Evolutionary conservation across 192 early-diverging fungal species (phyloP), one percentile per base, ranked within the genome.

Genomic region (Piromyces sp.): DNA sequence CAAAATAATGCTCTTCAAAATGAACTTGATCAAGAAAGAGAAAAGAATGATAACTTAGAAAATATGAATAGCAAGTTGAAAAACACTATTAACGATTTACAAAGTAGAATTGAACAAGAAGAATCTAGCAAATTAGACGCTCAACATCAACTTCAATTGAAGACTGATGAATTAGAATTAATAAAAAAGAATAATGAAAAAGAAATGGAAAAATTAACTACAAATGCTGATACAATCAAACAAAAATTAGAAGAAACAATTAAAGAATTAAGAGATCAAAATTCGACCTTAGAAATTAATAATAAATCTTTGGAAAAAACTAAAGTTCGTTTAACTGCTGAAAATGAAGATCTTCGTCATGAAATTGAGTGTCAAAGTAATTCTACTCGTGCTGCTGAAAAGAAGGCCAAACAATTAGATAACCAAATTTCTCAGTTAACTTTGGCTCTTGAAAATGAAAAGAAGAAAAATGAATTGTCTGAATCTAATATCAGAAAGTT

Each of bases 331-430:
- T 86, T 95, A 13, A 89, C 87, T 6, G 82, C 91, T 58, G 95
- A 95, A 83, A 88, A 93, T 16, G 93, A 95, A 85, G 94, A 96
- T 80, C 84, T 94, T 37, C 87, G 89, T 22, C 87, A 91, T 81
- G 93, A 94, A 82, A 84, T 88, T 31, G 94, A 96, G 84, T 90
- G 93, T 30, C 92, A 94, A 82, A 93, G 94, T 85, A 90, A 90
- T 82, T 82, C 86, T 11, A 85, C 94, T 80, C 87, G 93, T 80
- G 90, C 90, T 79, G 87, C 94, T 30, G 91, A 92, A 84, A 87
- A 89, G 79, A 83, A 89, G 29, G 82, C 87, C 33, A 93, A 94
- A 82, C 86, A 88, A 17, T 83, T 89, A 78, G 91, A 93, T 83
- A 84, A 87, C 33, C 90, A 94, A 79, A 80, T 93, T 1, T 81